phyloP scores from a whole-genome alignment of 208 protist species.

The Porcisia deanei region DNA sequence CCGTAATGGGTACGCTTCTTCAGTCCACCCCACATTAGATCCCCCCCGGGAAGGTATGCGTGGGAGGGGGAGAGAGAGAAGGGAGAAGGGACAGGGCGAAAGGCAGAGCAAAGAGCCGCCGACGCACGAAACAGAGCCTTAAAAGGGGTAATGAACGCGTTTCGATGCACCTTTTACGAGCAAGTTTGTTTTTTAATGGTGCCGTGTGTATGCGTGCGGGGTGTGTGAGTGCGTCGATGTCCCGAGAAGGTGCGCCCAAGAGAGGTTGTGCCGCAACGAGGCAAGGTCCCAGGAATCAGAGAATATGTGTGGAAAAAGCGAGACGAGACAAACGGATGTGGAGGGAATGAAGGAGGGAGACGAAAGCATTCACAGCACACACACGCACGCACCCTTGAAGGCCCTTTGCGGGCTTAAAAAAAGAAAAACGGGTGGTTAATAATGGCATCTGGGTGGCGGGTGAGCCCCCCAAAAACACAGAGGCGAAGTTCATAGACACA shows the following conservation, averaged over 20 bases:
- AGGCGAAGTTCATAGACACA: no score
- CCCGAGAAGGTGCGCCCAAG: no score
- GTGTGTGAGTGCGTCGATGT: not conserved
- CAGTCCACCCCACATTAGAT: slow-evolving; percentile 85
- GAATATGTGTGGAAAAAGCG: not conserved
- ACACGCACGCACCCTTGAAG: not conserved
- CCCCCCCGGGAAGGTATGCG: not conserved
- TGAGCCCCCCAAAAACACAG: no score
- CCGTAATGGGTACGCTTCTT: slow-evolving; percentile 71
- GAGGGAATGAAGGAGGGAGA: not conserved
- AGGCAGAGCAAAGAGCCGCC: not conserved
- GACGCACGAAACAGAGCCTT: not conserved
- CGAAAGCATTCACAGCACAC: no score
- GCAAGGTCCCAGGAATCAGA: not conserved
- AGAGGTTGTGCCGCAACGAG: not conserved
- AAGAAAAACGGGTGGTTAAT: no score
- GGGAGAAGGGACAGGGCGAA: not conserved
- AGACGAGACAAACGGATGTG: not conserved
- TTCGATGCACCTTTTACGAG: no score
- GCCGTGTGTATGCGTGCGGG: no score
- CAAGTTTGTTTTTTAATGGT: no score
- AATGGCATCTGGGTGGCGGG: no score
- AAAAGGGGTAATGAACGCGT: not conserved
- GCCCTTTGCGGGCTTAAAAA: no score
- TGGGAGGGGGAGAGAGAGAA: not conserved